phyloP scores from a whole-genome alignment of 129 eudicot genomes.

The Calendula officinalis region DNA sequence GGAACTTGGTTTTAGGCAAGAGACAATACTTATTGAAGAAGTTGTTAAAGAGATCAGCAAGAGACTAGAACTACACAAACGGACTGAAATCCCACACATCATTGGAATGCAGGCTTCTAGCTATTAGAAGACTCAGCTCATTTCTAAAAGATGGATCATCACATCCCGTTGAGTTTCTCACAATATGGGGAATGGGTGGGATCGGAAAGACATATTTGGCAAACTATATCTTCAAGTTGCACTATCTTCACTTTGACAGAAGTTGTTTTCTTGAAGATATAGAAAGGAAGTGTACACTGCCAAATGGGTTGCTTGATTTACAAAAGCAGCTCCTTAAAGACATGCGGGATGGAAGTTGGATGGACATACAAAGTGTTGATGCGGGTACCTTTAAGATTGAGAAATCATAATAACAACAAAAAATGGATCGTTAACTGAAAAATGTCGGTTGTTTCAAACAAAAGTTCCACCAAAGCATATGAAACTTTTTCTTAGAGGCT shows the following conservation, averaged over 20 bases:
- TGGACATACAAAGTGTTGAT: constrained; percentile 4
- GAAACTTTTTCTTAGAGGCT: not conserved
- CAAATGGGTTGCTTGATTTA: constrained; percentile 19
- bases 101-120: constrained; percentile 12
- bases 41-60: constrained; percentile 6
- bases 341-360: not conserved
- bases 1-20: not conserved
- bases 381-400: constrained; percentile 18
- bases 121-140: not conserved
- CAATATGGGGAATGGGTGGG: constrained; percentile 9
- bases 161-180: not conserved
- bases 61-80: constrained; percentile 9
- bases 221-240: constrained; percentile 9
- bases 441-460: constrained; percentile 2
- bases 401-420: constrained; percentile 34
- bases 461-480: constrained; percentile 12
- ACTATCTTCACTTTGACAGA: constrained; percentile 8
- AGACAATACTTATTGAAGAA: constrained; percentile 11
- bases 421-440: constrained; percentile 7
- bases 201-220: constrained; percentile 30
- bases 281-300: not conserved
- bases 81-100: not conserved
- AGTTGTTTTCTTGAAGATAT: constrained; percentile 28
- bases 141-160: constrained; percentile 17
- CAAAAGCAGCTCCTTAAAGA: constrained; percentile 28